Conservation (phyloP, 2,329 filamentous ascomycete genomes). For the Fusarium austroafricanum region DNA sequence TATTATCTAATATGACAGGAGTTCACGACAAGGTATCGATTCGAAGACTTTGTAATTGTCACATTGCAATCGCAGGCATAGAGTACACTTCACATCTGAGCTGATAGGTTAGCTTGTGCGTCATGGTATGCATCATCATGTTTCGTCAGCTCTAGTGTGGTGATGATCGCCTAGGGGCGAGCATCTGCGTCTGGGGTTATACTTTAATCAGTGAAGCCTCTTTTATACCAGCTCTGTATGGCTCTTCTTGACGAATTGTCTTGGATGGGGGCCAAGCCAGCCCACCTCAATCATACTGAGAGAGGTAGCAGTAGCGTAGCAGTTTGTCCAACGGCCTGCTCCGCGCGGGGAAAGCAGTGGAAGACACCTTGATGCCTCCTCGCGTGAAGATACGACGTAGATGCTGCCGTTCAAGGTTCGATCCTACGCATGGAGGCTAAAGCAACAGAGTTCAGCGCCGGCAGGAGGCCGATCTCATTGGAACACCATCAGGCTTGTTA, state of each 20-base stretch:
- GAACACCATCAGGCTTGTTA: constrained; percentile 6
- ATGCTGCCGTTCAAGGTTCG: constrained; percentile 33
- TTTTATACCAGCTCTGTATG: constrained; percentile 10
- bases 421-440: constrained; percentile 33
- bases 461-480: constrained; percentile 23
- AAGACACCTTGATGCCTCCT: constrained; percentile 16
- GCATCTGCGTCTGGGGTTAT: constrained; percentile 18
- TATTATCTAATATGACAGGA: neutral
- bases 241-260: neutral
- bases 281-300: neutral
- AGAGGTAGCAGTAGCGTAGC: neutral
- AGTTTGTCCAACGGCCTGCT: constrained; percentile 28
- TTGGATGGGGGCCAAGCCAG: constrained; percentile 16
- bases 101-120: constrained; percentile 39
- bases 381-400: constrained; percentile 3
- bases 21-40: neutral
- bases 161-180: constrained; percentile 35
- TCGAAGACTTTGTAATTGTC: neutral
- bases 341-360: constrained; percentile 23
- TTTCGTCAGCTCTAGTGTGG: constrained; percentile 39
- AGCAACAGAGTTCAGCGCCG: constrained; percentile 41
- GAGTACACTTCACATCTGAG: constrained; percentile 3
- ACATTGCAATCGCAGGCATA: constrained; percentile 16
- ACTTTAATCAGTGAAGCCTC: neutral
- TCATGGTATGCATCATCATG: constrained; percentile 40